Evolutionary conservation across 148 eudicot species (phyloP), one percentile per base, ranked within the genome.

Genomic region (Rhododendron williamsianum): DNA sequence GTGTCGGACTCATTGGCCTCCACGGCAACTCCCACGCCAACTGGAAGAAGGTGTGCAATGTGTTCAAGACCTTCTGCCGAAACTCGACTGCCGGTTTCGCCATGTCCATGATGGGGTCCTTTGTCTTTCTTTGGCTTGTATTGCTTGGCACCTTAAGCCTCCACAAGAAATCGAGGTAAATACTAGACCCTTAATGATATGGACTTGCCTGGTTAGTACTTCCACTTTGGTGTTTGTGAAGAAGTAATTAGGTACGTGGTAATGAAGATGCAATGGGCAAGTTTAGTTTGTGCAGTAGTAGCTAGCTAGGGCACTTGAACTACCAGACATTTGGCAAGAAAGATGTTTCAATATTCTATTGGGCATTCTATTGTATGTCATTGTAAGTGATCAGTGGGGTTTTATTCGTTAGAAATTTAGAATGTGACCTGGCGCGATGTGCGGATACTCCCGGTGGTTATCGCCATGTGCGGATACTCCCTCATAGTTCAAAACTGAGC

Each of bases 1-100:
- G 78, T 0, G 83, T 89, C 18, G 92, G 90, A 9, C 19, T 85
- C 27, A 84, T 90, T 6, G 90, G 86, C 11, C 63, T 63, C 10
- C 72, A 78, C 13, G 92, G 92, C 4, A 90, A 90, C 82, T 87
- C 89, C 15, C 92, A 89, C 79, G 33, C 82, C 16, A 77, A 83
- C 15, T 90, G 92, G 92, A 72, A 82, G 58, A 86, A 85, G 21
- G 87, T 90, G 4, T 90, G 92, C 71, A 51, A 86, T 27, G 25
- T 85, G 15, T 74, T 88, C 43, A 82, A 43, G 12, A 58, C 23
- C 23, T 90, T 85, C 81, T 90, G 92, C 80, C 76, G 69, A 27
- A 58, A 49, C 18, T 82, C 79, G 3, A 3, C 46, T 23, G 83
- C 84, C 12, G 77, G 89, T 6, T 6, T 90, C 15, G 60, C 58